Evolutionary conservation across 495 filamentous ascomycete genomes (phyloP).

Genomic region (Neurospora sp.): DNA sequence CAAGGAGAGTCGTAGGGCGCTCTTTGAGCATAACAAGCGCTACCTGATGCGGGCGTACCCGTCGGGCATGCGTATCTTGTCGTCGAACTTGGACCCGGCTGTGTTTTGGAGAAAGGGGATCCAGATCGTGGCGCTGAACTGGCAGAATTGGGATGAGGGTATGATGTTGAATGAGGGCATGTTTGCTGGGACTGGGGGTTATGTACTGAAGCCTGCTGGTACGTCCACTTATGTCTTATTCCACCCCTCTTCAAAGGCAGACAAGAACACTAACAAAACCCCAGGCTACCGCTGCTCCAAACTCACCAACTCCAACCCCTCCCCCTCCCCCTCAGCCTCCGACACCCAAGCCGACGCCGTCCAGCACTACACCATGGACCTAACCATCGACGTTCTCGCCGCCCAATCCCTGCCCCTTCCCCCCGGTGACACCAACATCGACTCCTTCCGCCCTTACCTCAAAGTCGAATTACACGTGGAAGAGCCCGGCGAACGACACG

Average conservation of each 20-base stretch:
- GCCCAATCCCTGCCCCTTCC: constrained; percentile 48
- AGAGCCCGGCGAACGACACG: constrained; percentile 40
- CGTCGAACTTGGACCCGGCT: constrained; percentile 75
- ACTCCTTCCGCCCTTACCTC: constrained; percentile 64
- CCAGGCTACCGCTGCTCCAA: constrained; percentile 25
- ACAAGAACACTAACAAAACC: not conserved
- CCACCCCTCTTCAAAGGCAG: not conserved
- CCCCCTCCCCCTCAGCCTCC: not conserved
- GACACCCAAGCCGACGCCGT: constrained; percentile 22
- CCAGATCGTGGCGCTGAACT: constrained; percentile 89
- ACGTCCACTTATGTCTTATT: not conserved
- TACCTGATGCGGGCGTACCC: constrained; percentile 88
- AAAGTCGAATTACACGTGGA: constrained; percentile 76
- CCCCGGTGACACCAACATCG: constrained; percentile 40
- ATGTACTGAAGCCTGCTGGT: constrained; percentile 73
- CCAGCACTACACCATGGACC: constrained; percentile 38
- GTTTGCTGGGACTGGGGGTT: constrained; percentile 73
- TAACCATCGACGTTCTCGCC: constrained; percentile 44
- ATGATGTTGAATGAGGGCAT: constrained; percentile 96
- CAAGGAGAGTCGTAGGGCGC: constrained; percentile 41
- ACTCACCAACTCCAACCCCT: not conserved
- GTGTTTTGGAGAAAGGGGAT: constrained; percentile 82
- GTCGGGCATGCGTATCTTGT: constrained; percentile 66
- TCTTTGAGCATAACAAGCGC: constrained; percentile 75
- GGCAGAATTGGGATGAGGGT: constrained; percentile 81